phyloP scores from a whole-genome alignment of 2,329 filamentous ascomycete genomes.

The Sporothrix euskadiensis region DNA sequence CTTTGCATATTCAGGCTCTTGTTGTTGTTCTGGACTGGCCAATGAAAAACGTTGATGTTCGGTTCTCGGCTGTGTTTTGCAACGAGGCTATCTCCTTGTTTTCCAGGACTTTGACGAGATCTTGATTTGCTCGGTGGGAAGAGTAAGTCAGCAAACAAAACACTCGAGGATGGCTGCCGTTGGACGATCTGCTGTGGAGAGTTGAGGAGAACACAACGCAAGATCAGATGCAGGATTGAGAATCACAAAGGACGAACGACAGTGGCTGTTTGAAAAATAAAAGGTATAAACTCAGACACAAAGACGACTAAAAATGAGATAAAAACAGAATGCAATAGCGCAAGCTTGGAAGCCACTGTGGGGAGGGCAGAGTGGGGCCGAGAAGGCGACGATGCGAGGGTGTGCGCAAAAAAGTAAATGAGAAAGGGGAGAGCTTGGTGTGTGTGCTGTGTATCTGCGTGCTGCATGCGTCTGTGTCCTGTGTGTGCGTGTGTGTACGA shows the following conservation, averaged over 20 bases:
- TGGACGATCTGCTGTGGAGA: slow-evolving; percentile 21
- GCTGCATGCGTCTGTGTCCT: slow-evolving; percentile 6
- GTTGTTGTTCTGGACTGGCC: slow-evolving; percentile 7
- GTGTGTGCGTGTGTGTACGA: background rate
- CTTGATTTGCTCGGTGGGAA: background rate
- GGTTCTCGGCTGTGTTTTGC: background rate
- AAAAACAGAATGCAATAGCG: background rate
- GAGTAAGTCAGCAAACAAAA: background rate
- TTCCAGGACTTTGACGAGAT: no score
- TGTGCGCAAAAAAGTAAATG: slow-evolving; percentile 16
- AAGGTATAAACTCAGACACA: background rate
- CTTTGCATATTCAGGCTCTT: background rate
- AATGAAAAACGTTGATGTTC: background rate
- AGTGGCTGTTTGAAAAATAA: background rate
- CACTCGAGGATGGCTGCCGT: slow-evolving; percentile 1
- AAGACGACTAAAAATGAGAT: background rate
- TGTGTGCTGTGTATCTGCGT: background rate
- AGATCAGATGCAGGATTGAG: slow-evolving; percentile 33
- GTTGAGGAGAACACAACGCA: slow-evolving; percentile 23
- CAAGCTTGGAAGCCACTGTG: slow-evolving; percentile 11
- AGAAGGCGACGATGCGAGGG: background rate
- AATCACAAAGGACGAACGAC: slow-evolving; percentile 8
- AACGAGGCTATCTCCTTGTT: background rate
- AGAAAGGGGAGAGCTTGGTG: background rate
- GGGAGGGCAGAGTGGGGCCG: background rate